Conservation (phyloP, 129 eudicot genomes). For the Deinandra increscens region DNA sequence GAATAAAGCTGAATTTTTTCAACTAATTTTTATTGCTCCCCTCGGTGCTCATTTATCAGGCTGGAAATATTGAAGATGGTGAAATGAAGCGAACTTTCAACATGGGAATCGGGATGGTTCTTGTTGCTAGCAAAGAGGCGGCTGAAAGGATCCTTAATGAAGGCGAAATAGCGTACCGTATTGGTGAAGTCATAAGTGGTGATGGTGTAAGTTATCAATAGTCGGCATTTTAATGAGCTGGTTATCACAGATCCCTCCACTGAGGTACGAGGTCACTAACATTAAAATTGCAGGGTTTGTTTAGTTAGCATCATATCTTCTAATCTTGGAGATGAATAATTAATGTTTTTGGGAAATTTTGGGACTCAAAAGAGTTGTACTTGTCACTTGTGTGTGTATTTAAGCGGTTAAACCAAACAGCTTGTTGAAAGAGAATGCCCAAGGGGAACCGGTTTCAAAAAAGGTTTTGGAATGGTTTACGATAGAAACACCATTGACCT, state of each 20-base stretch:
- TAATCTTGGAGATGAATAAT: not conserved
- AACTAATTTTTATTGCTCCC: too few relatives aligned
- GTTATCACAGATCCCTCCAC: slow-evolving; percentile 16
- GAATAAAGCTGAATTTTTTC: not conserved
- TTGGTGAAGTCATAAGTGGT: slow-evolving; percentile 77
- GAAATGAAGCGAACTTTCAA: slow-evolving; percentile 92
- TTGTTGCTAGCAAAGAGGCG: slow-evolving; percentile 68
- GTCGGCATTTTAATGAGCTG: slow-evolving; percentile 8
- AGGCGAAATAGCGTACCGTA: slow-evolving; percentile 49
- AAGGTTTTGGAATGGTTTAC: too few relatives aligned
- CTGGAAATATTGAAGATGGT: slow-evolving; percentile 67
- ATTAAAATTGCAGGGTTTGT: not conserved
- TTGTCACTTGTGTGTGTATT: not conserved
- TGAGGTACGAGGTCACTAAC: slow-evolving; percentile 8
- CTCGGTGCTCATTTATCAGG: slow-evolving; percentile 32
- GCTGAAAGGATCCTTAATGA: slow-evolving; percentile 61
- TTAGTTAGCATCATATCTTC: not conserved
- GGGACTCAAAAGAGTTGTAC: not conserved
- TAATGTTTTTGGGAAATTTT: slow-evolving; percentile 9
- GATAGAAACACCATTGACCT: too few relatives aligned
- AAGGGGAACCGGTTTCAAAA: not conserved
- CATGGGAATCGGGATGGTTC: slow-evolving; percentile 96
- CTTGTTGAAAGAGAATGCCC: not conserved
- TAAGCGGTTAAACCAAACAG: not conserved
- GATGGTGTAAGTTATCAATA: slow-evolving; percentile 73